Percentiles rank a stretch among this genome's conserved stretches.
phyloP scores from a whole-genome alignment of 139 green algal species.

The Raphidocelis subcapitata region DNA sequence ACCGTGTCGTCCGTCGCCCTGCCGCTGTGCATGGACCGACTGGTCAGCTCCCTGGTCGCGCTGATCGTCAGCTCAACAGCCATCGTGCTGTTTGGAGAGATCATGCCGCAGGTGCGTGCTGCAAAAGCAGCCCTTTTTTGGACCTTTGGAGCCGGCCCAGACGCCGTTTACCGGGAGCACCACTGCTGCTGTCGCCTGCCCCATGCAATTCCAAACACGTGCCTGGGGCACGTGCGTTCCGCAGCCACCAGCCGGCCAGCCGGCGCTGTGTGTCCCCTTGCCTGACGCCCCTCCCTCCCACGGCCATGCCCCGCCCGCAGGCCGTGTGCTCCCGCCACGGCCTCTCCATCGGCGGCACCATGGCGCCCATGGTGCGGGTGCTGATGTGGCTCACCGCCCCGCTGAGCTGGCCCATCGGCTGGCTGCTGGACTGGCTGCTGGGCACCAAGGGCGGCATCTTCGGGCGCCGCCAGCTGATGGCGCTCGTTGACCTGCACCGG shows the following conservation, averaged over 20 bases:
- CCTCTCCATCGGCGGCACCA: conserved; percentile 70
- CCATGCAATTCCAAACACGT: too few relatives aligned
- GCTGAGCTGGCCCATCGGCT: conserved; percentile 53
- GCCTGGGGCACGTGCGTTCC: too few relatives aligned
- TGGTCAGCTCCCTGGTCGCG: conserved; percentile 59
- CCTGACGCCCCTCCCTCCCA: too few relatives aligned
- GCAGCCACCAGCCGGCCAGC: too few relatives aligned
- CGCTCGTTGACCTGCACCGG: conserved; percentile 82
- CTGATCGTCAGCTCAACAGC: conserved; percentile 57
- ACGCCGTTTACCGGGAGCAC: too few relatives aligned
- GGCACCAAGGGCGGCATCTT: conserved; percentile 55
- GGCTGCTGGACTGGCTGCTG: conserved; percentile 71
- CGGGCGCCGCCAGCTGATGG: conserved; percentile 73
- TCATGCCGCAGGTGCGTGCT: conserved; percentile 51
- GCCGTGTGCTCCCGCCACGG: conserved; percentile 68
- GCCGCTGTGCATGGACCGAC: conserved; percentile 63
- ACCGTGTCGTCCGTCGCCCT: conserved; percentile 37
- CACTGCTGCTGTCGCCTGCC: too few relatives aligned
- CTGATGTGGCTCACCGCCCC: conserved; percentile 63
- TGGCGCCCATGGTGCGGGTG: conserved; percentile 61
- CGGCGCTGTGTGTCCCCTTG: too few relatives aligned
- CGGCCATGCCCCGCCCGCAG: too few relatives aligned
- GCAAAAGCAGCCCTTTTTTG: too few relatives aligned
- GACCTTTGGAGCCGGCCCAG: too few relatives aligned
- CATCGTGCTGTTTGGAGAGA: conserved; percentile 80